Evolutionary conservation across 768 basidiomycete species (phyloP).

Genomic region (Auricularia heimuer): DNA sequence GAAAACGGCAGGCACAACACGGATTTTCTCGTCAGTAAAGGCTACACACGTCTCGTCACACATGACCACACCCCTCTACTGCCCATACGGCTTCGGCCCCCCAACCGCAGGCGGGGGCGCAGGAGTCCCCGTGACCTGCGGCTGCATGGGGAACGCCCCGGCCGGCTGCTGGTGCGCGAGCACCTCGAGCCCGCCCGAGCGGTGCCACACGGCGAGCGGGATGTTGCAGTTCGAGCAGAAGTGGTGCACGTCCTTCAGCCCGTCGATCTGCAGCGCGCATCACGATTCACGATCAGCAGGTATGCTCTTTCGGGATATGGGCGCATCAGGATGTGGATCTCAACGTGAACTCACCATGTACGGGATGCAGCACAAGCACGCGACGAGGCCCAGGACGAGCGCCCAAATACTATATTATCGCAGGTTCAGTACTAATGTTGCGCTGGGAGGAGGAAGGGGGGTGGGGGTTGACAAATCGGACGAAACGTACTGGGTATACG

Average conservation of each 20-base stretch:
- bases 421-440: no score
- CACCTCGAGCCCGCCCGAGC: background rate
- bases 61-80: background rate
- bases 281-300: no score
- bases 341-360: slow-evolving; percentile 1
- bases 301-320: background rate
- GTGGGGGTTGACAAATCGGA: no score
- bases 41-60: no score
- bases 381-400: background rate
- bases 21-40: no score
- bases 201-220: background rate
- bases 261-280: background rate
- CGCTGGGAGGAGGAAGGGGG: no score
- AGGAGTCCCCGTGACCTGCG: background rate
- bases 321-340: no score
- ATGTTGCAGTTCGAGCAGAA: background rate
- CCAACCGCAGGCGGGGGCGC: background rate
- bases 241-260: slow-evolving; percentile 1
- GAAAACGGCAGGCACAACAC: no score
- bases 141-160: background rate
- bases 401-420: background rate
- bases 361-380: background rate
- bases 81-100: background rate
- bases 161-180: background rate
- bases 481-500: background rate